Base-by-base conservation (phyloP, 116 monocot species). In the Trichopus zeylanicus region DNA sequence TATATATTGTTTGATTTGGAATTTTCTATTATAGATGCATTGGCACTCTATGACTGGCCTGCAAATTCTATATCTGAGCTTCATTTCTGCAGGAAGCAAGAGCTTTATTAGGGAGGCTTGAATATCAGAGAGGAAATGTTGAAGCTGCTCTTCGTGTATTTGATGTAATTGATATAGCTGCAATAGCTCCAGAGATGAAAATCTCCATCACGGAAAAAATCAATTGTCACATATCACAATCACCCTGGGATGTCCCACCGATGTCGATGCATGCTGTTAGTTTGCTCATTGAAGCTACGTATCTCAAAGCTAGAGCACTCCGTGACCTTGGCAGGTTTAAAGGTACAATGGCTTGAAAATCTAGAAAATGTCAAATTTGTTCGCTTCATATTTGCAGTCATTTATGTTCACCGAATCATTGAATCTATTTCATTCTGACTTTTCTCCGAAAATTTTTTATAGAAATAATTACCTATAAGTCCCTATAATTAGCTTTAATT, bases 121-220 rank as follows among this genome's bases (percentile, higher is more conserved):
- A 98, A 73, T 98, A 84, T 63, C 88, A 91, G 21, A 75, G 82
- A 67, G 98, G 98, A 13, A 84, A 98, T 75, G 53, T 68, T 32
- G 98, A 87, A 73, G 98, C 84, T 48, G 98, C 98, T 24, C 72
- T 91, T 63, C 79, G 70, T 71, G 84, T 98, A 66, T 88, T 88
- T 82, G 85, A 82, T 75, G 91, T 88, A 67, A 98, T 98, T 62
- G 98, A 98, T 48, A 61, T 98, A 46, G 35, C 72, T 63, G 71
- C 82, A 53, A 35, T 91, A 47, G 59, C 68, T 59, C 82, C 98
- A 25, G 85, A 98, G 65, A 85, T 98, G 62, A 91, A 84, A 60
- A 60, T 75, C 1, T 56, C 88, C 15, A 68, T 97, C 48, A 59
- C 80, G 28, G 72, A 51, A 74, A 81, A 70, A 76, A 62, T 63